These are phyloP conservation scores for Penicillium sp. DNA, from an alignment of 2,329 filamentous ascomycete genomes.

Conservation along the genomic window DNA sequence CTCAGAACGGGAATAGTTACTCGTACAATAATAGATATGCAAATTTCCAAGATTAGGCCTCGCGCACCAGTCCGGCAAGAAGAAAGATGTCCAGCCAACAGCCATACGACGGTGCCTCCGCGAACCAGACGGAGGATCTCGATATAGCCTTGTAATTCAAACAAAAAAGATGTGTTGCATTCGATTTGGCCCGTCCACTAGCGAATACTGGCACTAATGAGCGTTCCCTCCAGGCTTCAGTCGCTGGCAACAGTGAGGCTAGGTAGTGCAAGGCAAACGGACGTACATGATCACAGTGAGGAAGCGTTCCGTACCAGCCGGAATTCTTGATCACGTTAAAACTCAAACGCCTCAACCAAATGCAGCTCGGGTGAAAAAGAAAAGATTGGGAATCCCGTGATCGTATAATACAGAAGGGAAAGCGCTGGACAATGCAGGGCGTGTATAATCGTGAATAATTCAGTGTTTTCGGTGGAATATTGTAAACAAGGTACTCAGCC, in stretches of 20 bases:
- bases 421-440: slow-evolving; percentile 15
- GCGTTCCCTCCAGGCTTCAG: no score
- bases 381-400: slow-evolving; percentile 4
- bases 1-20: no score
- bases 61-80: slow-evolving; percentile 26
- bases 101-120: slow-evolving; percentile 36
- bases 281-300: not conserved
- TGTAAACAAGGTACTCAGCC: slow-evolving; percentile 28
- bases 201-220: no score
- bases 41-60: no score
- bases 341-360: slow-evolving; percentile 12
- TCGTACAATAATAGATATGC: no score
- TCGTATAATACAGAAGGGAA: slow-evolving; percentile 5
- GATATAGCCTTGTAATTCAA: no score
- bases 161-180: no score
- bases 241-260: no score
- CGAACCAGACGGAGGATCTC: not conserved
- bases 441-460: slow-evolving; percentile 7
- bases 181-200: no score
- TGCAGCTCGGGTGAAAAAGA: slow-evolving; percentile 7
- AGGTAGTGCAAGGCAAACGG: no score
- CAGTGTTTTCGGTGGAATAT: slow-evolving; percentile 23
- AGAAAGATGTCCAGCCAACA: slow-evolving; percentile 27
- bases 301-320: not conserved
- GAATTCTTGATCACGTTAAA: not conserved